Evolutionary conservation across 2,329 filamentous ascomycete species (phyloP).

Genomic region (Magnaporthales sp.): DNA sequence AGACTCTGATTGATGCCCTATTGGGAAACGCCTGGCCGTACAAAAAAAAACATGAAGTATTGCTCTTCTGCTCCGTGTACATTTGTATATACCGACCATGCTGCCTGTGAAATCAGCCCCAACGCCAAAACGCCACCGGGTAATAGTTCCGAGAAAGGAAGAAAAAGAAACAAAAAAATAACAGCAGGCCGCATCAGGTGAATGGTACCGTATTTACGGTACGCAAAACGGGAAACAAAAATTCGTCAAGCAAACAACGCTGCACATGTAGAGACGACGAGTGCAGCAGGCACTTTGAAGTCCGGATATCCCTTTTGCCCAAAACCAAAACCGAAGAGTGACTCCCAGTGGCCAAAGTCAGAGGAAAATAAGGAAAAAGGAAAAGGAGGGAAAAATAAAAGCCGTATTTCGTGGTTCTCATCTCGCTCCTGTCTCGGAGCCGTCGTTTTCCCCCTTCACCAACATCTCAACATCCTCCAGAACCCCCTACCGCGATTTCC

Average conservation of each 20-base stretch:
- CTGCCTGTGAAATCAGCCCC: not conserved
- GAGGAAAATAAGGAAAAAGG: not conserved
- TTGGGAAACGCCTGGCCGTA: not conserved
- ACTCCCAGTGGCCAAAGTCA: not conserved
- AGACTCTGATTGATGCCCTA: not conserved
- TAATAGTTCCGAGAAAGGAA: not conserved
- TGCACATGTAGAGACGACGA: not conserved
- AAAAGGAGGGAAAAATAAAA: too few species aligned
- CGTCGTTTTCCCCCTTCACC: slow-evolving; percentile 28
- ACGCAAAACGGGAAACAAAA: not conserved
- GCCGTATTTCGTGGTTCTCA: not conserved
- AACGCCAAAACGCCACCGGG: not conserved
- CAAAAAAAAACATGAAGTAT: not conserved
- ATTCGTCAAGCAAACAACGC: not conserved
- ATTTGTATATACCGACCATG: not conserved
- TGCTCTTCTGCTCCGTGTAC: not conserved
- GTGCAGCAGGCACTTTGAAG: not conserved
- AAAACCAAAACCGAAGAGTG: not conserved
- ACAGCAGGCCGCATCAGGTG: not conserved
- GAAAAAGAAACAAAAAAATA: not conserved
- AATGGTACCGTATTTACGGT: too few species aligned
- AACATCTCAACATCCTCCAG: slow-evolving; percentile 48
- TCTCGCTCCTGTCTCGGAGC: not conserved
- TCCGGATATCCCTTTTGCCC: not conserved
- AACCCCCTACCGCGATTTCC: slow-evolving; percentile 36